These are phyloP conservation scores for Incumbomyces delicatus DNA, from an alignment of 2,329 filamentous ascomycete genomes.

Conservation along the genomic window DNA sequence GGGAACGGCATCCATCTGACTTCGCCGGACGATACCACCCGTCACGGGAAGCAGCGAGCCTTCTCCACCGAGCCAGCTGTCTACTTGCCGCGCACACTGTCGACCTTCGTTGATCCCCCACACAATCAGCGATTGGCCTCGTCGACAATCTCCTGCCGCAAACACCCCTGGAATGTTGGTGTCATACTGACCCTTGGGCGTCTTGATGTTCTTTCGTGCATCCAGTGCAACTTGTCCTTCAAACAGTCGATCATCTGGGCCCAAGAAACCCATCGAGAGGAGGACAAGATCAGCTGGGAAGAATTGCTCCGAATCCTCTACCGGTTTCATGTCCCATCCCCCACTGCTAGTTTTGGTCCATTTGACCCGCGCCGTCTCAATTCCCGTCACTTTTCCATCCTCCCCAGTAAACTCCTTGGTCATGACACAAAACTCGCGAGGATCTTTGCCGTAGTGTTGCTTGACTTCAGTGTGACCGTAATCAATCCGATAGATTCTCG, in stretches of 20 bases:
- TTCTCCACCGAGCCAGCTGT: conserved; percentile 69
- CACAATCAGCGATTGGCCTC: conserved; percentile 90
- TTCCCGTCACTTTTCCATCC: conserved; percentile 84
- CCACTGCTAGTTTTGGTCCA: conserved; percentile 85
- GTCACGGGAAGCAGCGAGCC: conserved; percentile 75
- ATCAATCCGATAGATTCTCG: conserved; percentile 94
- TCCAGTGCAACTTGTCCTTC: conserved; percentile 87
- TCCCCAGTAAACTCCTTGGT: conserved; percentile 93
- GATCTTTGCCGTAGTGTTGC: conserved; percentile 91
- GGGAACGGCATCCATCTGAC: conserved; percentile 42
- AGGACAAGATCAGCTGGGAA: conserved; percentile 93
- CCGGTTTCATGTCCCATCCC: conserved; percentile 98
- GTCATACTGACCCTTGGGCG: conserved; percentile 71
- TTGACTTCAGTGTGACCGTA: conserved; percentile 95
- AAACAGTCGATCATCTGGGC: conserved; percentile 79
- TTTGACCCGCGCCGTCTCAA: conserved; percentile 90
- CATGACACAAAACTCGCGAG: conserved; percentile 97
- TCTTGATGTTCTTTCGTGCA: conserved; percentile 92
- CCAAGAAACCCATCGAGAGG: conserved; percentile 94
- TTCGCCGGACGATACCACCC: conserved; percentile 81
- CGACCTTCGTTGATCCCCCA: conserved; percentile 98
- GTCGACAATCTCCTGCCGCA: conserved; percentile 87
- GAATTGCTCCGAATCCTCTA: conserved; percentile 86
- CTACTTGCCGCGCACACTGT: conserved; percentile 83
- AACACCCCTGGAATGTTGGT: conserved; percentile 86